Base-by-base conservation (phyloP, 805 yeast genomes). In the Barnettozyma sp. region DNA sequence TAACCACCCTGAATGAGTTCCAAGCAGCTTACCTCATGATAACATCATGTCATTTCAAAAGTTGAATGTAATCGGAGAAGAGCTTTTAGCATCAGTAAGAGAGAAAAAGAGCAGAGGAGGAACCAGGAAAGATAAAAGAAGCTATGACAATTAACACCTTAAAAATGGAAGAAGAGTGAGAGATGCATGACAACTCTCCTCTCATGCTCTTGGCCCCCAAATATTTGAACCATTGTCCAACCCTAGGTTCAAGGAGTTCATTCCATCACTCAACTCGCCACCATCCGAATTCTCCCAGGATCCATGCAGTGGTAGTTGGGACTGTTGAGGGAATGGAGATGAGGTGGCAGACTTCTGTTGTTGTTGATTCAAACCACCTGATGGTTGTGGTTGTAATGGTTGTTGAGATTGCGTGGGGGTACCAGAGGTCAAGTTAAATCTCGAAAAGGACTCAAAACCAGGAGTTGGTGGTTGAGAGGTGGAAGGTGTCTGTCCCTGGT, bases 401-500 rank as follows among this genome's bases (percentile, higher is more conserved):
- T 34, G 41, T 15, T 33, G 43, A n/a, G 26, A 12, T 18, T 37
- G 43, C 6, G 31, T 30, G 29, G 40, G 18, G 13, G 27, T 22
- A 12, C 13, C 24, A 14, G 34, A 11, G 8, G 25, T 21, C 10
- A 45, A 22, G 34, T 45, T 43, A 36, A 52, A 55, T 38, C 59
- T 44, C 6, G 52, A 33, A 40, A 45, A 45, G 15, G 49, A 33
- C 25, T 55, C 60, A 25, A 54, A 39, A 9, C 52, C 60, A 16
- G 59, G 59, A 4, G 57, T 55, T 4, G 52, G 43, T 19, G 56
- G 60, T 36, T 53, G 60, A 7, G 56, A 45, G 22, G 55, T 46
- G 55, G 63, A 24, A 53, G 34, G 43, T n/a, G 30, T 41, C 27
- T 34, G 45, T 45, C 30, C 26, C 15, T 21, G 39, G 33, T 34